phyloP scores from a whole-genome alignment of 371 early-diverging fungal species.

The Apophysomyces variabilis region DNA sequence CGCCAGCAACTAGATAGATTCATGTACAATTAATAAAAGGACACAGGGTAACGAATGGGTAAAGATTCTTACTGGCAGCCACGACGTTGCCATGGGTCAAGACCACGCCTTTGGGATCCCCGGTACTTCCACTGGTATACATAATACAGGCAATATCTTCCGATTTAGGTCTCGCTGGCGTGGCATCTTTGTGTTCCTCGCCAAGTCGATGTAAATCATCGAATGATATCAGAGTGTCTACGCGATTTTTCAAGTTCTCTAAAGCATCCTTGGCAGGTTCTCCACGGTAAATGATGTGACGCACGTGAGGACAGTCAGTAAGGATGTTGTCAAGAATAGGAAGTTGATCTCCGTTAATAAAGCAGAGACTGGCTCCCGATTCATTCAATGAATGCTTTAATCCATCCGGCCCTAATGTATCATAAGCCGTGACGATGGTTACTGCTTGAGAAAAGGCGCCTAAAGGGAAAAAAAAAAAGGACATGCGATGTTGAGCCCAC shows the following conservation, averaged over 20 bases:
- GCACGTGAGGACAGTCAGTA: constrained; percentile 61
- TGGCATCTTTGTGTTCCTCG: constrained; percentile 58
- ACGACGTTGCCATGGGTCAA: constrained; percentile 78
- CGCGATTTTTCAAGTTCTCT: constrained; percentile 16
- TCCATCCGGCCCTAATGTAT: constrained; percentile 80
- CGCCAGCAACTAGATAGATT: constrained; percentile 60
- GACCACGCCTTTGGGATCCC: constrained; percentile 76
- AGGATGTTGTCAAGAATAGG: constrained; percentile 54
- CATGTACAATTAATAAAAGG: constrained; percentile 23
- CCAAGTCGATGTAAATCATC: constrained; percentile 70
- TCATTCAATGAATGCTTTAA: constrained; percentile 67
- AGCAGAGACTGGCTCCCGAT: constrained; percentile 64
- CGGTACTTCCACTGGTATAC: constrained; percentile 87
- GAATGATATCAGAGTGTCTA: constrained; percentile 39
- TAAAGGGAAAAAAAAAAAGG: constrained; percentile 11
- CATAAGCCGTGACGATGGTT: constrained; percentile 82
- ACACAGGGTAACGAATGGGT: constrained; percentile 61
- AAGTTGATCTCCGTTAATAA: constrained; percentile 74
- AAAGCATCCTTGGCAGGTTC: constrained; percentile 41
- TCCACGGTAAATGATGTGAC: constrained; percentile 76
- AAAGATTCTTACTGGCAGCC: constrained; percentile 75
- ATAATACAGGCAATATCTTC: constrained; percentile 84
- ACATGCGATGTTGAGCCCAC: too few species aligned
- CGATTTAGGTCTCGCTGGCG: constrained; percentile 49
- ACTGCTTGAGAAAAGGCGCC: constrained; percentile 63